Base-by-base conservation (phyloP, 352 stramenopile genomes). In the Phytophthora pisi region DNA sequence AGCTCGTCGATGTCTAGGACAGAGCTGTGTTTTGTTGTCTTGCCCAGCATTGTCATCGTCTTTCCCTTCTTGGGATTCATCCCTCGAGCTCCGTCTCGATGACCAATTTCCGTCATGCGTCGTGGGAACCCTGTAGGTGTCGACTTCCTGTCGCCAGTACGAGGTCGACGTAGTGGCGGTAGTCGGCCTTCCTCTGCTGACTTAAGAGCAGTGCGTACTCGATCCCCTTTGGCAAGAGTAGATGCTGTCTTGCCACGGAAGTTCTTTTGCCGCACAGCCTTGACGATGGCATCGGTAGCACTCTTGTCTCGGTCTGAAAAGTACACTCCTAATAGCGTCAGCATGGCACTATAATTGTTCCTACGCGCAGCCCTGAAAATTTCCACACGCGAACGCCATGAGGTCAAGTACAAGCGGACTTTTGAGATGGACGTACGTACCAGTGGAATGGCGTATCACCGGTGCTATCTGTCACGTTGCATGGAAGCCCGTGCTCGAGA, bases 401-500 rank as follows among this genome's bases (percentile, higher is more conserved):
- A 51, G 40, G n/a, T 45, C 13, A 40, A 36, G 36, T 7, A n/a
- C 13, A 42, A 42, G 36, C 15, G 7, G 5, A 15, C 36, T 15
- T 42, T 13, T 42, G 36, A 6, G 4, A 11, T 42, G 36, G 4
- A 16, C 15, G 4, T 13, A n/a, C 78, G 2, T 59, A 92, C 84
- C 84, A 93, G 61, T 93, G 82, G 6, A 93, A 62, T 2, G 82
- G 82, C 15, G 81, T 89, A 38, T 93, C 84, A 15, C 82, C 82
- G 34, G 58, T 64, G 52, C 57, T 75, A 58, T 93, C 84, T 5
- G 68, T 60, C 18, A 81, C 40, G 46, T 84, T 74, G 34, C 74
- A 73, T 9, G 63, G 58, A 51, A 92, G 62, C 8, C 79, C 81
- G 4, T 72, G 64, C 28, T 80, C 62, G 0, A 92, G 51, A 13